phyloP scores from a whole-genome alignment of 257 asterid species.

The Forsythia suspensa region DNA sequence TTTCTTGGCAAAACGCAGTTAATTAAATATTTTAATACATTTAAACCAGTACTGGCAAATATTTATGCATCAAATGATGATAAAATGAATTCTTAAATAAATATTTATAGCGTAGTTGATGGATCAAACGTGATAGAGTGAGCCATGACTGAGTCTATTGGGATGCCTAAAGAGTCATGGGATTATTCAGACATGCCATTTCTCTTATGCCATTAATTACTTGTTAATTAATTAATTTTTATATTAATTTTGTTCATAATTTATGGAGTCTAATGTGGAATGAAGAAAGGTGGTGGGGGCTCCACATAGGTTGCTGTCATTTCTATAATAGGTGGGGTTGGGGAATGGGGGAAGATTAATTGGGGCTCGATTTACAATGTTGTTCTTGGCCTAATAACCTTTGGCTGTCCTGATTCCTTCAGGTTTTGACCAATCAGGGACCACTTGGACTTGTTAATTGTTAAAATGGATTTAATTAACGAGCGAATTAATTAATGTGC shows the following conservation, averaged over 20 bases:
- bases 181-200: constrained; percentile 18
- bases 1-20: background rate
- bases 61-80: constrained; percentile 19
- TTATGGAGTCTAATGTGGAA: background rate
- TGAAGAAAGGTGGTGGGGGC: background rate
- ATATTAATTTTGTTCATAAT: no score
- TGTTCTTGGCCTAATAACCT: constrained; percentile 38
- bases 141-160: background rate
- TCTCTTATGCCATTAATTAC: background rate
- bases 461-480: background rate
- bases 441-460: constrained; percentile 46
- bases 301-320: constrained; percentile 18
- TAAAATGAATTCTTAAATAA: constrained; percentile 17
- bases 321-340: background rate
- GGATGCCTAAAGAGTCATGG: constrained; percentile 23
- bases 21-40: background rate
- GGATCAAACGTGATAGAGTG: constrained; percentile 13
- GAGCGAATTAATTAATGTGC: no score
- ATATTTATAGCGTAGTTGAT: constrained; percentile 10
- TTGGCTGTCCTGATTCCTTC: constrained; percentile 31
- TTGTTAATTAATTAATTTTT: background rate
- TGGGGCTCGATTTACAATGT: constrained; percentile 41
- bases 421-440: constrained; percentile 56
- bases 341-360: constrained; percentile 21
- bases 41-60: background rate